Evolutionary conservation across 2,329 filamentous ascomycete genomes (phyloP).

Genomic region (Trichothecium sympodiale): DNA sequence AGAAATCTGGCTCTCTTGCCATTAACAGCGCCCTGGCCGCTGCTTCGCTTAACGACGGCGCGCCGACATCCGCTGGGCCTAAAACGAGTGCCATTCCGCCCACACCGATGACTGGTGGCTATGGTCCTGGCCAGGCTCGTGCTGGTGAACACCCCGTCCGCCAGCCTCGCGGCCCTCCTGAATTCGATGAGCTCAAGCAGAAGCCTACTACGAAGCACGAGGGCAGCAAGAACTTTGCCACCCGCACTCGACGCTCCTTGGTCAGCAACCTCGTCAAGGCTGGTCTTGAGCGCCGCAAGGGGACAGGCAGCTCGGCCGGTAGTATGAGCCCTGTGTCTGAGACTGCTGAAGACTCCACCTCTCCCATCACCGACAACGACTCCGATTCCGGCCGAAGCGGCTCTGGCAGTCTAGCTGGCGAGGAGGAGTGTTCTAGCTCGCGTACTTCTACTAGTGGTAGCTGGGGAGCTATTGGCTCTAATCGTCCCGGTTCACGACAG

Average conservation of each 20-base stretch:
- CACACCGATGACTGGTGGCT: constrained; percentile 72
- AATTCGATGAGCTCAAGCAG: constrained; percentile 78
- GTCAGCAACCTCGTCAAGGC: constrained; percentile 87
- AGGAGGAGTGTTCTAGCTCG: constrained; percentile 48
- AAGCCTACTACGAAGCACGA: constrained; percentile 90
- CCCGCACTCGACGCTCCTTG: constrained; percentile 83
- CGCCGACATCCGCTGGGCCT: constrained; percentile 52
- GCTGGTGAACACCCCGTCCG: constrained; percentile 90
- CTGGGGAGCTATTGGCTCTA: constrained; percentile 75
- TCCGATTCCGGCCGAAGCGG: constrained; percentile 61
- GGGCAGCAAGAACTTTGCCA: constrained; percentile 94
- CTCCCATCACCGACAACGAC: constrained; percentile 61
- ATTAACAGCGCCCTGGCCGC: constrained; percentile 40
- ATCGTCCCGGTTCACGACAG: constrained; percentile 63
- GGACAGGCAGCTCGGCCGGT: constrained; percentile 58
- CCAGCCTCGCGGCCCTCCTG: constrained; percentile 85
- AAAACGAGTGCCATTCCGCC: constrained; percentile 72
- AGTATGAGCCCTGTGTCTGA: constrained; percentile 89
- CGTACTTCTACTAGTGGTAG: constrained; percentile 63
- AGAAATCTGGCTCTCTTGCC: constrained; percentile 73
- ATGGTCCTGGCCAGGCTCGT: constrained; percentile 85
- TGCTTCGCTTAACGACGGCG: constrained; percentile 27
- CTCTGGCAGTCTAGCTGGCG: constrained; percentile 72
- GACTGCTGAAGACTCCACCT: constrained; percentile 54
- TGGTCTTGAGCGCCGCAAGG: constrained; percentile 74